Evolutionary conservation across 345 rosid species (phyloP).

Genomic region (Turnera subulata): DNA sequence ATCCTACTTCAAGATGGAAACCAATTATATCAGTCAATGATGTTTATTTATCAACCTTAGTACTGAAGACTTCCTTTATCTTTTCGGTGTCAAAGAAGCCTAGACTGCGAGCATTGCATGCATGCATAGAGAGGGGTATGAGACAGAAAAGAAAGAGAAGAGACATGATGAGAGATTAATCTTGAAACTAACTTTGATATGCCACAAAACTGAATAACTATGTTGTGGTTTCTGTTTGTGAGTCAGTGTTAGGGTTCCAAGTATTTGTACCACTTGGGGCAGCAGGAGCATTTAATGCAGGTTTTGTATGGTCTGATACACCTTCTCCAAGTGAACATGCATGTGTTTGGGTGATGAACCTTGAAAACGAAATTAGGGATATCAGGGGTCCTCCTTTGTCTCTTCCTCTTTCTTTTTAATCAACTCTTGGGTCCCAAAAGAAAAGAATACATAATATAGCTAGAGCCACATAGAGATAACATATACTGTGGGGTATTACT

Average conservation of each 20-base stretch:
- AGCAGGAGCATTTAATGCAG: constrained; percentile 48
- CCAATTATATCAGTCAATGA: background rate
- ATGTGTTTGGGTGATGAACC: constrained; percentile 40
- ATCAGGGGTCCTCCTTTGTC: constrained; percentile 34
- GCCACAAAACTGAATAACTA: background rate
- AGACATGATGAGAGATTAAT: constrained; percentile 22
- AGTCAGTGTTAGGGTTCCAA: constrained; percentile 15
- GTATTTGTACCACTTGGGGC: constrained; percentile 36
- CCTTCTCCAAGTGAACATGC: constrained; percentile 53
- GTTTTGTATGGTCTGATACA: constrained; percentile 32
- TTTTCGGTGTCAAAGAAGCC: constrained; percentile 11
- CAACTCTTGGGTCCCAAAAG: constrained; percentile 12
- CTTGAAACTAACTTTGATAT: background rate
- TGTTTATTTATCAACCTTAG: constrained; percentile 17
- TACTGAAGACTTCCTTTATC: background rate
- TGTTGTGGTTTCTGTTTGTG: background rate
- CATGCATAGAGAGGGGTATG: constrained; percentile 38
- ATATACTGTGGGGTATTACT: no score
- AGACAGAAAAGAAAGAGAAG: constrained; percentile 19
- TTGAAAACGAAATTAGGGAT: constrained; percentile 33
- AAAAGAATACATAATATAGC: background rate
- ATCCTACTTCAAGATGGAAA: background rate
- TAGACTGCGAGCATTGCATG: constrained; percentile 45
- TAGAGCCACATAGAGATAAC: background rate
- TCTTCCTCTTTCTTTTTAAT: constrained; percentile 18